Evolutionary conservation across 495 filamentous ascomycete species (phyloP), one percentile per base, ranked within the genome.

Genomic region (Penicillium samsonianum): DNA sequence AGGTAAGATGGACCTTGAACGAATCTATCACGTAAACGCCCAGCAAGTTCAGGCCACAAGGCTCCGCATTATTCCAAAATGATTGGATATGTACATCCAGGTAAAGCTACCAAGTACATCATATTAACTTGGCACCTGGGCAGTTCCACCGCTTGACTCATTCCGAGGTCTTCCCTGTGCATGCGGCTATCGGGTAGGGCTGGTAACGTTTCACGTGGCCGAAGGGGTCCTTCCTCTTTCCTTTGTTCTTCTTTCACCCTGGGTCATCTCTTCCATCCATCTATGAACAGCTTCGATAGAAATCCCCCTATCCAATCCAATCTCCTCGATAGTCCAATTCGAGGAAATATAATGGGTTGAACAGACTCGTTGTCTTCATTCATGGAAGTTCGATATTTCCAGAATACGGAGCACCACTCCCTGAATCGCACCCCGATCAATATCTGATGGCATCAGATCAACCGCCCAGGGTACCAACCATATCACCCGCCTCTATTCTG

Each of bases 311-410:
- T 40, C 17, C 16, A 22, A 42, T 10, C 11, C 22, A 28, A 31
- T 17, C 28, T 45, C 14, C 51, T 45, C 4, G 53, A 48, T n/a
- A 38, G 26, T 40, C 43, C 5, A 16, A 19, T 10, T 31, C n/a
- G 16, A 46, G 28, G 30, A 20, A 38, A 3, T 47, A 38, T 20
- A 40, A 55, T 55, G 53, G 53, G 44, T n/a, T 48, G 43, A 55
- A 23, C n/a, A 41, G n/a, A 55, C 12, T 16, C 28, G 3, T 10
- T 10, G 3, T 23, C 17, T 44, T 53, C 30, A 54, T 46, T 42
- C 43, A 55, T 48, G 53, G 47, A 14, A 37, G n/a, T 26, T 28
- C 31, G 43, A 38, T 40, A n/a, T 19, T 20, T 14, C 6, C 16
- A 20, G 11, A 19, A 37, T 28, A 33, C 22, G 23, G 33, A 46